Conservation (phyloP, 495 filamentous ascomycete species). For the Polyplosphaeria fusca region DNA sequence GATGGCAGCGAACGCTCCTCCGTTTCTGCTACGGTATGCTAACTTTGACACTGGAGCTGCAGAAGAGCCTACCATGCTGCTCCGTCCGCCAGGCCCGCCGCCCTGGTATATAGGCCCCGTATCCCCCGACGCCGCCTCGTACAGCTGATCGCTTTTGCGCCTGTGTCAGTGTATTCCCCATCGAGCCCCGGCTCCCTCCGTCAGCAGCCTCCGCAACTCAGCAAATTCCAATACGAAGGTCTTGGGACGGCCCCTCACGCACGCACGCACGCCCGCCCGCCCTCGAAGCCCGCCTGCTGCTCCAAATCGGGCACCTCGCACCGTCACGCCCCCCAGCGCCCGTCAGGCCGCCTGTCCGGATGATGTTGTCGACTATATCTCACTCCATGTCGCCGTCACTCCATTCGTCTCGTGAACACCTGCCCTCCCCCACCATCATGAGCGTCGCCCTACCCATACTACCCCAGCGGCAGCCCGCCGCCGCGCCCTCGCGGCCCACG, state of each 20-base stretch:
- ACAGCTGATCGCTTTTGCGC: slow-evolving; percentile 16
- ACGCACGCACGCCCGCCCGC: background rate
- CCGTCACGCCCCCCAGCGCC: background rate
- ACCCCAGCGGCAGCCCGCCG: slow-evolving; percentile 30
- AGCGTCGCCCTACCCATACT: slow-evolving; percentile 41
- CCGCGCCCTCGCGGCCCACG: slow-evolving; percentile 62
- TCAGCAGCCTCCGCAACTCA: background rate
- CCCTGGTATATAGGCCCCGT: slow-evolving; percentile 3
- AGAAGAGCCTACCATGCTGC: background rate
- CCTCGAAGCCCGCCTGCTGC: slow-evolving; percentile 1
- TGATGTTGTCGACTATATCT: slow-evolving; percentile 37
- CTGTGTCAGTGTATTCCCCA: background rate
- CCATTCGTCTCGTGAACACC: slow-evolving; percentile 23
- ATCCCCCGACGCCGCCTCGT: background rate
- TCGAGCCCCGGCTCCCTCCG: background rate
- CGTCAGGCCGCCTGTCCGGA: slow-evolving; percentile 10
- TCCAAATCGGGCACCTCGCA: background rate
- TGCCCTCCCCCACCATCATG: slow-evolving; percentile 26
- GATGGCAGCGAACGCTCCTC: too few species aligned
- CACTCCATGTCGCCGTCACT: slow-evolving; percentile 33
- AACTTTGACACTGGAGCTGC: background rate
- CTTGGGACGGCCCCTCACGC: background rate
- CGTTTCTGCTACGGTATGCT: too few species aligned
- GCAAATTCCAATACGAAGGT: too few species aligned
- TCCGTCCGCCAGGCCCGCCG: slow-evolving; percentile 3